Evolutionary conservation across 805 yeast species (phyloP).

Genomic region (Tetrapisispora namnaoensis): DNA sequence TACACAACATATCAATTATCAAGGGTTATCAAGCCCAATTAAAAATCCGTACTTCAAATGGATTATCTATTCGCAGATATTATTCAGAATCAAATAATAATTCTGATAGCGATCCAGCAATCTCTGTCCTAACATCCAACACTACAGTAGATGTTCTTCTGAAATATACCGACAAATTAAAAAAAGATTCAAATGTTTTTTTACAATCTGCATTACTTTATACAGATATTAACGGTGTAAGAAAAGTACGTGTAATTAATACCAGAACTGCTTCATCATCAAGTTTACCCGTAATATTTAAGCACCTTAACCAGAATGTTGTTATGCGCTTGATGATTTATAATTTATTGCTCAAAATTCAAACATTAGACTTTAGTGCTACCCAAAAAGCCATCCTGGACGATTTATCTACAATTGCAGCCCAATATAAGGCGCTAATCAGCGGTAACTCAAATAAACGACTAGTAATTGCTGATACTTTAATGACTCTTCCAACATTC

Average conservation of each 20-base stretch:
- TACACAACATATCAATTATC: slow-evolving; percentile 39
- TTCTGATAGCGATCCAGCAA: slow-evolving; percentile 47
- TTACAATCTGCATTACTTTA: slow-evolving; percentile 86
- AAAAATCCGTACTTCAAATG: slow-evolving; percentile 79
- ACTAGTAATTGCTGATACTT: slow-evolving; percentile 71
- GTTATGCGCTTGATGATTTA: slow-evolving; percentile 44
- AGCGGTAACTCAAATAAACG: slow-evolving; percentile 36
- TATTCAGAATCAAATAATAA: slow-evolving; percentile 48
- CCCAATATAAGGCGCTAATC: slow-evolving; percentile 45
- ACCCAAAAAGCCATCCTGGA: slow-evolving; percentile 44
- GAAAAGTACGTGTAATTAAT: slow-evolving; percentile 84
- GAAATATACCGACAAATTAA: slow-evolving; percentile 59
- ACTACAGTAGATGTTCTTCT: slow-evolving; percentile 64
- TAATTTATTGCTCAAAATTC: slow-evolving; percentile 34
- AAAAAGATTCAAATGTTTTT: slow-evolving; percentile 66
- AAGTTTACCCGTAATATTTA: slow-evolving; percentile 61
- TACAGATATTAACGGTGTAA: slow-evolving; percentile 63
- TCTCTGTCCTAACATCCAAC: slow-evolving; percentile 56
- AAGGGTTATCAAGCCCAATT: slow-evolving; percentile 73
- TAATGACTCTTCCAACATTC: slow-evolving; percentile 60
- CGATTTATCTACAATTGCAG: slow-evolving; percentile 45
- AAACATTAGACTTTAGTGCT: slow-evolving; percentile 37
- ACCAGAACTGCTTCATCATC: slow-evolving; percentile 73
- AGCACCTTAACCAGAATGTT: slow-evolving; percentile 71
- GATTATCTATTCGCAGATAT: slow-evolving; percentile 69